Base-by-base conservation (phyloP, 106 monocot species). In the Apostasia shenzhenica region DNA sequence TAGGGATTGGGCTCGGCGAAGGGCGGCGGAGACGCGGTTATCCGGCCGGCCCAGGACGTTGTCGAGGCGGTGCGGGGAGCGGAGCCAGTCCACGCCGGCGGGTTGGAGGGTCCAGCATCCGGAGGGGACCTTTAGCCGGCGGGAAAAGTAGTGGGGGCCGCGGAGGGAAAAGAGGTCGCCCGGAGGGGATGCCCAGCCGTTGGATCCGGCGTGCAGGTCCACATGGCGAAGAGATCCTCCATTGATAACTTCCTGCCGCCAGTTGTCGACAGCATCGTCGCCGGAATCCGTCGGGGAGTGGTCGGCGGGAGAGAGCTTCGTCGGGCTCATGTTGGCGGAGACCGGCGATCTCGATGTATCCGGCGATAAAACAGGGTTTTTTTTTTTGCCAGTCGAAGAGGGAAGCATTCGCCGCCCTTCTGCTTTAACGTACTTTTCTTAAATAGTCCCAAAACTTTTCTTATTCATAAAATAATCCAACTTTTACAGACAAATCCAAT, bases 101-200 rank as follows among this genome's bases (percentile, higher is more conserved):
- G 88, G 84, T 6, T 13, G 57, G 66, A 88, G 78, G 65, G 81
- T 69, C 84, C 84, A 88, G 10, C 79, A 78, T 9, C 79, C 78
- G 8, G 88, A 70, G 39, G 88, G 84, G 55, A 51, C 41, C 57
- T 84, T 84, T 45, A 71, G 70, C 5, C 57, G 70, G 59, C 77
- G 73, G 55, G 74, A 54, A 70, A 82, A 67, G 73, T 77, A 82
- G 60, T 70, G 9, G 9, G n/a, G 13, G 41, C 53, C 51, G 45
- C 77, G 71, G 68, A 81, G 78, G 62, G 10, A 41, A 76, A 88
- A 84, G 57, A 88, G 79, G 64, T 84, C 79, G 52, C 81, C 81
- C 4, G 88, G 88, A 0, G 88, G 88, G 58, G 88, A 88, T 0
- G 88, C 78, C 88, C 88, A 88, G 73, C 88, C 88, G 71, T 88